Base-by-base conservation (phyloP, 805 yeast genomes). In the Candida khao-thaluensis region DNA sequence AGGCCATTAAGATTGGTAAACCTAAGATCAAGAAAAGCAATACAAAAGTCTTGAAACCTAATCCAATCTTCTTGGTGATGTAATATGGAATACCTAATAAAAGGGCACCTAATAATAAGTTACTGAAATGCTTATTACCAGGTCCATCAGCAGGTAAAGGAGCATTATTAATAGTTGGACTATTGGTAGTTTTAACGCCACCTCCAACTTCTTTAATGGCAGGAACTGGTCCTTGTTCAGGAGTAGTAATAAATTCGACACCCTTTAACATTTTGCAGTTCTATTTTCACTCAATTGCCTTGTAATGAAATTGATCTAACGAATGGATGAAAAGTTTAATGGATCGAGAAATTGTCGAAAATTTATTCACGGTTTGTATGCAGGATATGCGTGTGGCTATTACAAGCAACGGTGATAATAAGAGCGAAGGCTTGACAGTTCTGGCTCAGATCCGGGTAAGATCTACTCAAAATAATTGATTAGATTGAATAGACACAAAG, bases 111-210 rank as follows among this genome's bases (percentile, higher is more conserved):
- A 88, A 55, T 9, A 76, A 55, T 49, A 53, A 53, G 64, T 89
- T 88, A 62, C 76, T 75, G 66, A 89, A 88, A 52, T 81, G 77
- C 57, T 77, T 80, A 22, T 89, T 72, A 17, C 95, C 89, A 5
- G 96, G 86, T 29, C 96, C 96, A 58, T 88, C 96, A 4, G 95
- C 95, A 18, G 95, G 90, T 45, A 87, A 69, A 8, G 89, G 89
- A 2, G 91, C 95, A 58, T 88, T 88, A 56, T 82, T 78, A 57
- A 88, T 87, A 6, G 90, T 70, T 18, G 95, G 95, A 18, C 69
- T 61, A 25, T 54, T 64, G 28, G 71, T 60, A 42, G 72, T 66
- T 44, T 51, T 44, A 17, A 69, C 55, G 4, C 74, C 74, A 41
- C 57, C 54, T 35, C 53, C 59, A 38, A 51, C 57, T 33, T 56